Evolutionary conservation across 164 flowering plant species (phyloP), one percentile per base, ranked within the genome.

Genomic region (Berberis thunbergii): DNA sequence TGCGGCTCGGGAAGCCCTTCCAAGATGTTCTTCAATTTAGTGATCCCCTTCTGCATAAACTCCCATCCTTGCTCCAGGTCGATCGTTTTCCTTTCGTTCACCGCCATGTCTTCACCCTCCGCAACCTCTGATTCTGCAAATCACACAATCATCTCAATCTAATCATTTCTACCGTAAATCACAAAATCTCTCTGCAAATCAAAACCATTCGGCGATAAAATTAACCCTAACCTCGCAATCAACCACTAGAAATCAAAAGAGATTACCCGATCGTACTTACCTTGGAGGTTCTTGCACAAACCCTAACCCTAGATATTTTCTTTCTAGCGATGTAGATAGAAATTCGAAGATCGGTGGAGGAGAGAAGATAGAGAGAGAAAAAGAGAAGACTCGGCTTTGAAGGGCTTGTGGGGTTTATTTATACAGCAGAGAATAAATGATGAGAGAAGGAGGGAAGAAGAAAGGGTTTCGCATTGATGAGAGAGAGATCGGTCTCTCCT

Each of bases 31-130:
- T 83, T 85, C 74, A 92, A 65, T 77, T 89, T 92, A 9, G 82
- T 81, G n/a, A 92, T 83, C 2, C 98, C 98, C 66, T 76, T 81
- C 70, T 85, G 85, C 98, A 92, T 84, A 67, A 76, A 79, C 38
- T 78, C 84, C 96, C 92, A 87, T 78, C 98, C 96, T 64, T 87
- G 87, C n/a, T 92, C 95, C 11, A 87, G 68, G 11, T 86, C 93
- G 45, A 86, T 86, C 7, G 78, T 78, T 74, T 85, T 87, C 61
- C 86, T 70, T 63, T 86, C 90, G 13, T 70, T 79, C 77, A 79
- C 72, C 26, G 54, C 54, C 54, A 52, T 52, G n/a, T 4, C 54
- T 10, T 1, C 50, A 48, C 7, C 10, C 50, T 1, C 50, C 50
- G 10, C 50, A 48, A 48, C 7, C 10, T 52, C 54, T 1, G n/a